Conservation (phyloP, 1,284 basidiomycete genomes). For the Phlebopus sp. region DNA sequence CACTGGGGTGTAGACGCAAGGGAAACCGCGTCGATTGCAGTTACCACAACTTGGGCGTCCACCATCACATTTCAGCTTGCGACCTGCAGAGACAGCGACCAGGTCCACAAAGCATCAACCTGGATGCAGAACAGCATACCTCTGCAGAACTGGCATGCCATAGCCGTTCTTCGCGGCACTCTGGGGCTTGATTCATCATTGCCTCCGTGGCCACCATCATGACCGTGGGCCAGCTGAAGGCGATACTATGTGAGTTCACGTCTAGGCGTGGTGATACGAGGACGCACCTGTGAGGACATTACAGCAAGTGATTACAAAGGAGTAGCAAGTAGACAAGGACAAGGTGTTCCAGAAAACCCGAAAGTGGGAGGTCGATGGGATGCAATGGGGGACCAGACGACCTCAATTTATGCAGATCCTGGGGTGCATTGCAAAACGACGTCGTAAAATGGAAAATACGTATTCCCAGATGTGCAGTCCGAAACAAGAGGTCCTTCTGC, state of each 20-base stretch:
- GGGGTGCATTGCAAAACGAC: slow-evolving; percentile 22
- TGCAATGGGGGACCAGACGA: slow-evolving; percentile 6
- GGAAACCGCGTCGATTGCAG: slow-evolving; percentile 47
- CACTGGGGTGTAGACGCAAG: slow-evolving; percentile 54
- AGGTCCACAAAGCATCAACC: background rate
- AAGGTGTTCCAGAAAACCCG: no score
- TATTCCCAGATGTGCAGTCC: slow-evolving; percentile 36
- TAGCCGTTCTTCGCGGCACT: slow-evolving; percentile 48
- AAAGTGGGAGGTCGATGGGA: slow-evolving; percentile 13
- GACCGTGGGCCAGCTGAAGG: slow-evolving; percentile 14
- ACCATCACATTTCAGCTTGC: slow-evolving; percentile 63
- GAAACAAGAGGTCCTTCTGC: slow-evolving; percentile 22
- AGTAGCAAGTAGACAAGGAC: no score
- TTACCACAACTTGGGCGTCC: slow-evolving; percentile 51
- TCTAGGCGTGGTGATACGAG: background rate
- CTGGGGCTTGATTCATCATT: slow-evolving; percentile 31
- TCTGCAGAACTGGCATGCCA: slow-evolving; percentile 59
- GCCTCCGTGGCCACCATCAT: slow-evolving; percentile 10
- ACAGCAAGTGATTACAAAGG: slow-evolving; percentile 1
- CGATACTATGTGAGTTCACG: background rate
- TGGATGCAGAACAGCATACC: slow-evolving; percentile 31
- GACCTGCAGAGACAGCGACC: slow-evolving; percentile 33
- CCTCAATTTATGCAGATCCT: slow-evolving; percentile 30
- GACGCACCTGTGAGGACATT: slow-evolving; percentile 28
- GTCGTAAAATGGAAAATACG: slow-evolving; percentile 32